A percentile compares a stretch with the other conserved stretches of the same genome.
Conservation (phyloP, 306 rosid genomes). For the Carpinus viminea region DNA sequence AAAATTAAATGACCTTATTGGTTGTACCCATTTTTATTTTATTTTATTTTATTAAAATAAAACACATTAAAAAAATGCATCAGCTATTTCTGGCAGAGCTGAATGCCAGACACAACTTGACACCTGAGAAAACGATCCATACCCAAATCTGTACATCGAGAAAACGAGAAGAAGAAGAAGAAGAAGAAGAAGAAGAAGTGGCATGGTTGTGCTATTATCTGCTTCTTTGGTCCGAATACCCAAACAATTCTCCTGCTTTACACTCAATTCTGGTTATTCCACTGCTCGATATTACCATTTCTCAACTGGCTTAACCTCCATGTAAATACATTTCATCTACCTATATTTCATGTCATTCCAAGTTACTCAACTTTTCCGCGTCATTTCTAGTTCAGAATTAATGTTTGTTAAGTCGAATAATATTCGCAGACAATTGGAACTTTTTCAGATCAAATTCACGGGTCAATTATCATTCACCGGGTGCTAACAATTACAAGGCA, state of each 20-base stretch:
- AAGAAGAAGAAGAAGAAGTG: not conserved
- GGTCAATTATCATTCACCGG: conserved; percentile 2
- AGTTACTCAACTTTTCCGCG: not conserved
- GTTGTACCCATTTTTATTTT: too few relatives aligned
- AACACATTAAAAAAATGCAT: too few relatives aligned
- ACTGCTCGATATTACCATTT: not conserved
- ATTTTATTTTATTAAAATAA: too few relatives aligned
- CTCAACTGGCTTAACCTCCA: not conserved
- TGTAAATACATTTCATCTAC: not conserved
- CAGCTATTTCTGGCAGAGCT: too few relatives aligned
- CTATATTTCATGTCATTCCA: not conserved
- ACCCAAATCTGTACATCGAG: too few relatives aligned
- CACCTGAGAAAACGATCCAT: too few relatives aligned
- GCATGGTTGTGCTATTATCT: conserved; percentile 24
- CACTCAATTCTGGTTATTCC: conserved; percentile 15
- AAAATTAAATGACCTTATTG: too few relatives aligned
- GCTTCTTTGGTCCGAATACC: conserved; percentile 14
- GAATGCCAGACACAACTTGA: too few relatives aligned
- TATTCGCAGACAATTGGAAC: conserved; percentile 34
- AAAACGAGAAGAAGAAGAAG: too few relatives aligned
- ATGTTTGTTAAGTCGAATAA: conserved; percentile 3
- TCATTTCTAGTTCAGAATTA: not conserved
- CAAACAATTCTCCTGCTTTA: conserved; percentile 13
- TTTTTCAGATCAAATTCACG: conserved; percentile 32
- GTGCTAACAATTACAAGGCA: conserved; percentile 14